Base-by-base conservation (phyloP, 78 protist genomes). In the Mantamonas sphyraenae region DNA sequence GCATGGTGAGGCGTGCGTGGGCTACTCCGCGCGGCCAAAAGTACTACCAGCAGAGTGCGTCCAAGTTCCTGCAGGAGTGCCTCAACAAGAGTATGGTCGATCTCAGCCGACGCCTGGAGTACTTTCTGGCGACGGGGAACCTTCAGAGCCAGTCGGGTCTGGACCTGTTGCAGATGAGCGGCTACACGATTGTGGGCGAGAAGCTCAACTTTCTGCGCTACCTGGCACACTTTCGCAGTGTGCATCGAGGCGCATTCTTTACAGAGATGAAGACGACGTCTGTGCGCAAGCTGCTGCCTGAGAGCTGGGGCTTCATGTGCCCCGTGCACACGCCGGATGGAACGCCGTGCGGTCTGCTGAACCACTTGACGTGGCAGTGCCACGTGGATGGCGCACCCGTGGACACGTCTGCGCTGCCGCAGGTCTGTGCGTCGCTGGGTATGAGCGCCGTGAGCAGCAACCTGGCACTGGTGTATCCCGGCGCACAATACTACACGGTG, bases 251-350 rank as follows among this genome's bases (percentile, higher is more conserved):
- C 43, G 79, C 87, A 26, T 96, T 90, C 87, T 94, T 91, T 75
- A 67, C 97, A 3, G 82, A 77, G 40, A 85, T 94, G 95, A 86
- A 85, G 53, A 90, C 97, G 22, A 93, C 98, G 19, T 28, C 83
- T 20, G 92, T 90, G 50, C 87, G 99, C 38, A 91, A 88, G 77
- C 85, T 95, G 63, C 83, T 88, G 70, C 98, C 98, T 30, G 98
- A 96, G 56, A 50, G 88, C 14, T 97, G 93, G 92, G 98, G 74
- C 5, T 47, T 93, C 86, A 33, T 97, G 28, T 98, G 99, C 77
- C 98, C 99, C 39, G 99, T 96, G 31, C 99, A 98, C 93, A 96
- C 99, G 3, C 99, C 99, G 42, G 99, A 98, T 67, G 99, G 99
- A 24, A 84, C 94, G 30, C 98, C 98, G 31, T 98, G 99, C 64